Evolutionary conservation across 495 filamentous ascomycete genomes (phyloP).

Genomic region (Penicillium angulare): DNA sequence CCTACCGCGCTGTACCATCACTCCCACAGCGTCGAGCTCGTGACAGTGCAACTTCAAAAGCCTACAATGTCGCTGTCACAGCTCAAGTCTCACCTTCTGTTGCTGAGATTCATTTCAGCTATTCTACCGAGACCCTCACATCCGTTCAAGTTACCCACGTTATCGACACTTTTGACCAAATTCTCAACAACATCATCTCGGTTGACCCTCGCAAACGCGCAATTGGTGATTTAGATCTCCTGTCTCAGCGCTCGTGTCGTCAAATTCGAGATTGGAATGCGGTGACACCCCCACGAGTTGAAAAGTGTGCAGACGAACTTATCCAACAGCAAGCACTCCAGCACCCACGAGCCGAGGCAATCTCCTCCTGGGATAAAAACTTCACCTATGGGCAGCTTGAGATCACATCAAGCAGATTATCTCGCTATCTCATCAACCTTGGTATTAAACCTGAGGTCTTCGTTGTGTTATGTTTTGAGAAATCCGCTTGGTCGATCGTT

Average conservation of each 20-base stretch:
- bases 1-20: conserved; percentile 22
- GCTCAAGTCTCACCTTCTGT: conserved; percentile 47
- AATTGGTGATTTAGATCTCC: conserved; percentile 32
- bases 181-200: conserved; percentile 39
- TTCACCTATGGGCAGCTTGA: conserved; percentile 49
- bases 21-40: conserved; percentile 7
- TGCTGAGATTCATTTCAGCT: conserved; percentile 38
- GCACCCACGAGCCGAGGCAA: conserved; percentile 34
- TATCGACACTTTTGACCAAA: conserved; percentile 37
- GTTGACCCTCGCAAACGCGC: conserved; percentile 17
- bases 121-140: conserved; percentile 37
- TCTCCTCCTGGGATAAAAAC: conserved; percentile 50
- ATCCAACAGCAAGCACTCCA: conserved; percentile 37
- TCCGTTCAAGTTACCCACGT: conserved; percentile 34
- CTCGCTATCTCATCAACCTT: conserved; percentile 33
- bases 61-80: conserved; percentile 57
- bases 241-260: conserved; percentile 27
- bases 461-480: conserved; percentile 58
- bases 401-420: conserved; percentile 31
- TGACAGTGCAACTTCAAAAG: conserved; percentile 21
- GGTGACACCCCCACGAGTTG: conserved; percentile 23
- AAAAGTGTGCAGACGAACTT: conserved; percentile 49
- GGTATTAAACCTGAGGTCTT: conserved; percentile 45
- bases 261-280: conserved; percentile 41
- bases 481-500: conserved; percentile 54